Conservation (phyloP, 2,329 filamentous ascomycete species). For the Biscogniauxia sp. region DNA sequence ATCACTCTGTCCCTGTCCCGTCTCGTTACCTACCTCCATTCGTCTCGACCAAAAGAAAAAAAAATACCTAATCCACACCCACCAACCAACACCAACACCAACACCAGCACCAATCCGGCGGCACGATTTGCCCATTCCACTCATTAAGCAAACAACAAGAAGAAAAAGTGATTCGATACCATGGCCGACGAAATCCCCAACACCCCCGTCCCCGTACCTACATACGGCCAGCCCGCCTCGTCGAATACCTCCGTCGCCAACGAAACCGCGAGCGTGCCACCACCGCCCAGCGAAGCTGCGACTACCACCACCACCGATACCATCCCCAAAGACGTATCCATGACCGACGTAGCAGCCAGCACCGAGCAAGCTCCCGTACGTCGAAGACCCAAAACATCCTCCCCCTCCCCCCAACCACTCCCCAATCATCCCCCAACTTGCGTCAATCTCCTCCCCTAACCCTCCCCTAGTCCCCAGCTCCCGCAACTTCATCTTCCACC, state of each 20-base stretch:
- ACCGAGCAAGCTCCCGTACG: slow-evolving; percentile 41
- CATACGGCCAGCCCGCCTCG: slow-evolving; percentile 20
- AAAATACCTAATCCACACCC: too few relatives aligned
- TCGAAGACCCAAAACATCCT: too few relatives aligned
- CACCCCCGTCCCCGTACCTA: slow-evolving; percentile 28
- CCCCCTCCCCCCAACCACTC: background rate
- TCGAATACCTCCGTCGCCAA: background rate
- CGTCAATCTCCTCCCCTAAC: slow-evolving; percentile 8
- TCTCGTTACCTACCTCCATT: background rate
- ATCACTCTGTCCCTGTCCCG: background rate
- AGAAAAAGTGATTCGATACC: background rate
- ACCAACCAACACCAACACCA: background rate
- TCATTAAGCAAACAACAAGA: background rate
- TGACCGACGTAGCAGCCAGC: slow-evolving; percentile 39
- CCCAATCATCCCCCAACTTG: slow-evolving; percentile 3
- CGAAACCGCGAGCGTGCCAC: slow-evolving; percentile 10
- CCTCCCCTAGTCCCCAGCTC: slow-evolving; percentile 37
- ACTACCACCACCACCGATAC: slow-evolving; percentile 10
- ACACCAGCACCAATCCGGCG: background rate
- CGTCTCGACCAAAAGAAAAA: background rate
- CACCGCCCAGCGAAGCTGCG: slow-evolving; percentile 2
- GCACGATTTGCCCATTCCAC: background rate
- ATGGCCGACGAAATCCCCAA: slow-evolving; percentile 27
- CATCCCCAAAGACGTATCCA: slow-evolving; percentile 37
- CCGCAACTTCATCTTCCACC: slow-evolving; percentile 18